Evolutionary conservation across 2,329 filamentous ascomycete genomes (phyloP).

Genomic region (Pestalotiopsis sp.): DNA sequence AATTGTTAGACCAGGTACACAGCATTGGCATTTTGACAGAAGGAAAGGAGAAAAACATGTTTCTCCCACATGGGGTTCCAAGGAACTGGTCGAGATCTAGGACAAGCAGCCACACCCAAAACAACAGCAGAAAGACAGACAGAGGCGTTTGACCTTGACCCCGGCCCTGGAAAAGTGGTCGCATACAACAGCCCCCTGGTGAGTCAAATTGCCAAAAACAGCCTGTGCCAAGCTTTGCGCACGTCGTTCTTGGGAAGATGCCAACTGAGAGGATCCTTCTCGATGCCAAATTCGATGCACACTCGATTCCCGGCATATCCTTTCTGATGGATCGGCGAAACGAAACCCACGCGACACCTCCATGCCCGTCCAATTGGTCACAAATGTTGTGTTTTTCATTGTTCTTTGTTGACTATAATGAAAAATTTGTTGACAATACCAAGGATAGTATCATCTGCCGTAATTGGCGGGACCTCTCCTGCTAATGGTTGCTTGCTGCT

Average conservation of each 20-base stretch:
- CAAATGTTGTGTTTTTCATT: no score
- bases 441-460: no score
- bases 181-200: background rate
- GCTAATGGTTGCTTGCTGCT: no score
- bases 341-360: no score
- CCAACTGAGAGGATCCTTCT: background rate
- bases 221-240: conserved; percentile 3
- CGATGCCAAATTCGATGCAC: background rate
- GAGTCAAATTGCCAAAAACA: background rate
- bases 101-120: background rate
- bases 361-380: no score
- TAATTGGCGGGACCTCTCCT: no score
- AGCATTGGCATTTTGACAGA: no score
- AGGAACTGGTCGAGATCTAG: background rate
- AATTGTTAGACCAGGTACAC: background rate
- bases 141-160: background rate
- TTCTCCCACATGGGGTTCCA: conserved; percentile 1
- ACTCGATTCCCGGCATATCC: background rate
- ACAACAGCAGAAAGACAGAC: background rate
- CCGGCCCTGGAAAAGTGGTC: background rate
- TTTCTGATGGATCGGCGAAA: background rate
- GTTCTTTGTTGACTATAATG: no score
- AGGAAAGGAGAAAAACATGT: no score
- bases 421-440: no score
- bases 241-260: background rate